Base-by-base conservation (phyloP, 177 flowering plant genomes). In the Tripterygium wilfordii region DNA sequence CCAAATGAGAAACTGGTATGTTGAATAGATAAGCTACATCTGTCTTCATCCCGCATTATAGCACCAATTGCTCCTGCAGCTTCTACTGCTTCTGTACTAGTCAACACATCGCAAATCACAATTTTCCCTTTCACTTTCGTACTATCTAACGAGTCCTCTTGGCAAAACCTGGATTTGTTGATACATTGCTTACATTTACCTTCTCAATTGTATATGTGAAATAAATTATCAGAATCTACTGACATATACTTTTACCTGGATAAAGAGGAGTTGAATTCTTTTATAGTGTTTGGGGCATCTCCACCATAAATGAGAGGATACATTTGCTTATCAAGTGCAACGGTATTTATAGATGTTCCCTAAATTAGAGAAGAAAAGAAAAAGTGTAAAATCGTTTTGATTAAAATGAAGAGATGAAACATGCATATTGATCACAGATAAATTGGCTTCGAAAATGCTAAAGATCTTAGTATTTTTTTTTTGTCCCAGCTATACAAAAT, bases 301-400 rank as follows among this genome's bases (percentile, higher is more conserved):
- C 81, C 83, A 15, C 63, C 88, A 32, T 73, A 71, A 3, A 80
- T 65, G 26, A 75, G 5, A 10, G 82, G 76, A 31, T 62, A 72
- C 38, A 10, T 38, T 3, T 25, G n/a, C 0, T 53, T 16, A 1
- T 55, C 17, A 8, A 62, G 65, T 15, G 32, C 22, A 47, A 69
- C 75, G 16, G 81, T 74, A 45, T 81, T 80, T 22, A 78, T 45
- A 0, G 81, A 53, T 2, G 51, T 24, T 45, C 83, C 87, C 83
- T 77, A 38, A 36, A 61, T 20, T 7, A 25, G 19, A 24, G 9
- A 51, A 35, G 19, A 4, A 4, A 53, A 17, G 23, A 24, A 10
- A 10, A 23, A 4, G n/a, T 25, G 9, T 4, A 43, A 41, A 1
- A 49, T 36, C 4, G 16, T 36, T 2, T 12, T n/a, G 17, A 14